phyloP scores from a whole-genome alignment of 179 eudicot species.

The Carnegiea gigantea region DNA sequence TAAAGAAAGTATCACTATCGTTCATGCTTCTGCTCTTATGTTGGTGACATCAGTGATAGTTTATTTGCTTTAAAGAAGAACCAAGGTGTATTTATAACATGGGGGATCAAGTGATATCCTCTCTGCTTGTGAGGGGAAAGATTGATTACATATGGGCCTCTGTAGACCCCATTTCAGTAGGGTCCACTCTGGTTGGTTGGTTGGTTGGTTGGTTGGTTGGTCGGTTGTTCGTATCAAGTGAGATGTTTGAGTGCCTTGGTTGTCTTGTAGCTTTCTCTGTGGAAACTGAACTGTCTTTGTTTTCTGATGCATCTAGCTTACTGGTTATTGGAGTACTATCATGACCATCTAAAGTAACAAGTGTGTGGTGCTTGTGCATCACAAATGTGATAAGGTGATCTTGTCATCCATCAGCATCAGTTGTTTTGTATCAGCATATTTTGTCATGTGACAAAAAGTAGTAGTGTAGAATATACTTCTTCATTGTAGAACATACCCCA shows the following conservation, averaged over 20 bases:
- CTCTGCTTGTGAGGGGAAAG: not conserved
- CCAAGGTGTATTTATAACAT: not conserved
- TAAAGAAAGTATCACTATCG: too few relatives aligned
- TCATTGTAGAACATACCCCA: not conserved
- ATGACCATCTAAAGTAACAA: not conserved
- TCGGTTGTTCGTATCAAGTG: not conserved
- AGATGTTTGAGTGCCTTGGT: slow-evolving; percentile 2
- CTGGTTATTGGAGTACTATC: not conserved
- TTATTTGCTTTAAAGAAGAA: not conserved
- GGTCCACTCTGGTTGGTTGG: not conserved
- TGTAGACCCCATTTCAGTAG: too few relatives aligned
- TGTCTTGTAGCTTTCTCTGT: slow-evolving; percentile 1
- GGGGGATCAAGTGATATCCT: not conserved
- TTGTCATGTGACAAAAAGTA: not conserved
- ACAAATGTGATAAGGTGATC: not conserved
- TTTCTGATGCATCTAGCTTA: not conserved
- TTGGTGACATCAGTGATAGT: not conserved
- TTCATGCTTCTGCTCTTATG: not conserved
- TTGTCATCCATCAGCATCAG: not conserved
- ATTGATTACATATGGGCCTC: not conserved
- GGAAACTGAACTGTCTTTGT: not conserved
- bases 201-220: not conserved
- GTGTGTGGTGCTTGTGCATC: slow-evolving; percentile 6
- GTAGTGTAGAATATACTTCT: too few relatives aligned
- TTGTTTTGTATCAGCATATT: not conserved